Evolutionary conservation across 1,139 yeast genomes (phyloP), one percentile per base, ranked within the genome.

Genomic region (Geotrichum fermentans): DNA sequence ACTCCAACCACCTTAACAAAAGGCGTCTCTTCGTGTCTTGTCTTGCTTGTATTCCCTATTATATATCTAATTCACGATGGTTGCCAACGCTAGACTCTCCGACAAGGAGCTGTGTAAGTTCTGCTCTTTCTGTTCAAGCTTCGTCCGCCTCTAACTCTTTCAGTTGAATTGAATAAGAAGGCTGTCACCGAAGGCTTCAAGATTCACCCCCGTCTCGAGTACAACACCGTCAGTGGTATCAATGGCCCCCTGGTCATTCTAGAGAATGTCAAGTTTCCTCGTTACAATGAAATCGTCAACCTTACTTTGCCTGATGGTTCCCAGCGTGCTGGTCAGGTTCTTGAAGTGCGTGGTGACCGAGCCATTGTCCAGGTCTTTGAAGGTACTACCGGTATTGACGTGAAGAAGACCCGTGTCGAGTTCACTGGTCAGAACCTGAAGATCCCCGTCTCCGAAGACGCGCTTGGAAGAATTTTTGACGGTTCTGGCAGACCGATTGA

Each of bases 401-500:
- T 94, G 56, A 89, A 92, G 73, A 92, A 90, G 73, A 92, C 99
- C 47, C 78, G 89, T 54, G 96, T 94, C 52, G 97, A 94, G 71
- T 92, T 92, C 72, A 90, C 98, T 34, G 98, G 99, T 53, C 82
- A 92, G 67, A 86, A 80, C 69, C 77, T 92, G 76, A 86, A 83
- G 68, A 88, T 92, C 58, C 86, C 98, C 29, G 98, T 92, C 32
- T 85, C 96, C 51, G 98, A 94, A 71, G 99, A 92, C 66, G 85
- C 89, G 77, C 76, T 92, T 67, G 99, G 99, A 57, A 86, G 99
- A 75, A 87, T 92, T 57, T 92, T 92, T 67, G 97, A 92, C 72
- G 99, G 99, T 67, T 89, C 97, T 29, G 99, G 98, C 72, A 83
- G 96, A 71, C 95, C 98, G 53, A 90, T 88, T 62, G 99, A 92